These are phyloP conservation scores for Ascochyta lentis DNA, from an alignment of 2,329 filamentous ascomycete species.

Conservation along the genomic window DNA sequence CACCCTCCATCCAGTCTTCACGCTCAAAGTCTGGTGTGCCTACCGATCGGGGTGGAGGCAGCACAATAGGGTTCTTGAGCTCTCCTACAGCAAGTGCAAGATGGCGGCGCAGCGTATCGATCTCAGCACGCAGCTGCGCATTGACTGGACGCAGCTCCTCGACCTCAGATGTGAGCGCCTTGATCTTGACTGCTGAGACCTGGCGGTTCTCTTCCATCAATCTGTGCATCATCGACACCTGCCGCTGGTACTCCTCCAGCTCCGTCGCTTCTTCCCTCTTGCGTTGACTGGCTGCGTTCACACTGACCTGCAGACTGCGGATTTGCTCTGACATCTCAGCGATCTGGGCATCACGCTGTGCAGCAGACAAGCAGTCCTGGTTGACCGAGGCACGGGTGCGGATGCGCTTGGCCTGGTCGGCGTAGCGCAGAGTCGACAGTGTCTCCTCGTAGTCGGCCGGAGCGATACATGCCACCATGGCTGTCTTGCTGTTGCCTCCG, in stretches of 20 bases:
- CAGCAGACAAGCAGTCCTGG: conserved; percentile 90
- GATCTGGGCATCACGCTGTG: conserved; percentile 93
- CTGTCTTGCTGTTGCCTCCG: conserved; percentile 96
- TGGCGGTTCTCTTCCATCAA: conserved; percentile 94
- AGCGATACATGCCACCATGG: conserved; percentile 98
- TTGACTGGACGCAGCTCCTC: conserved; percentile 57
- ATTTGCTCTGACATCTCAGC: conserved; percentile 95
- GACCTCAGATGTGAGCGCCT: conserved; percentile 68
- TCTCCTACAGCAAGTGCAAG: conserved; percentile 84
- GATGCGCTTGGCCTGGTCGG: conserved; percentile 97
- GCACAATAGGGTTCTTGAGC: conserved; percentile 87
- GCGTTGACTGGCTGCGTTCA: conserved; percentile 63
- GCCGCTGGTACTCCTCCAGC: conserved; percentile 92
- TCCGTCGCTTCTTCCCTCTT: conserved; percentile 85
- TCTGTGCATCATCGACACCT: conserved; percentile 87
- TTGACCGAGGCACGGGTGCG: conserved; percentile 94
- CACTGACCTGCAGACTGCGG: conserved; percentile 78
- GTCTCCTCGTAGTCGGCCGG: conserved; percentile 98
- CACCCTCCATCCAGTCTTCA: conserved; percentile 36
- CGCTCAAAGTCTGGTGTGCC: conserved; percentile 43
- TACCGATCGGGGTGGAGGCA: conserved; percentile 48
- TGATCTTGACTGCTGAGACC: conserved; percentile 92
- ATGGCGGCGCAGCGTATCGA: conserved; percentile 86
- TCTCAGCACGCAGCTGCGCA: conserved; percentile 70
- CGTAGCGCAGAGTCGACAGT: conserved; percentile 92